Base-by-base conservation (phyloP, 352 stramenopile genomes). In the Globisporangium carolinianum region DNA sequence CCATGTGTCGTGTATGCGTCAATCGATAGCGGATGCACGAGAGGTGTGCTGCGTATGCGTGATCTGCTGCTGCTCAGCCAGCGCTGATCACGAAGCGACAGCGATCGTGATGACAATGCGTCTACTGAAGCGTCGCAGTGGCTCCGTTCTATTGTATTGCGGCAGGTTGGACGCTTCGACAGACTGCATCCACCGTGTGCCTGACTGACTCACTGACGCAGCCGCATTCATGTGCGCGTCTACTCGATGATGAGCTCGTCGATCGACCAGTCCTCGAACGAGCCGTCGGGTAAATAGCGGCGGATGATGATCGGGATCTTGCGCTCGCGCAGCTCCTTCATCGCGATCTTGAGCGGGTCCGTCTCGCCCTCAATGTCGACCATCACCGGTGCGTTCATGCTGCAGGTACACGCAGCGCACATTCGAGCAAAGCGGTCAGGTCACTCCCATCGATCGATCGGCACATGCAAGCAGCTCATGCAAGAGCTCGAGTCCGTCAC, bases 231-330 rank as follows among this genome's bases (percentile, higher is more conserved):
- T 32, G 24, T 32, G 24, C 24, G 24, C 24, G 24, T 32, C 59
- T 97, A 99, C 79, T 98, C 95, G 59, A 99, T 97, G 76, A 99
- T 98, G 52, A 99, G 86, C 68, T 99, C 97, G 67, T 99, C 96
- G 67, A 99, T 98, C 50, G 81, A 91, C 97, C 97, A 99, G 84
- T 99, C 97, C 81, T 99, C 97, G 72, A 98, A 98, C 73, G 89
- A 98, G 42, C 96, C 95, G 82, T 99, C 97, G 14, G 97, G 97
- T 66, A 99, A 74, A 79, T 99, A 99, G 51, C 97, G 79, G 55
- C 97, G 91, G 71, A 99, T 99, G 71, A 99, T 99, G 70, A 99
- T 98, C 39, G 97, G 97, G 74, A 99, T 99, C 79, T 99, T 99
- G 71, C 96, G 83, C 69, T 99, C 96, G 51, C 94, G 87, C 36